A percentile compares a stretch with the other conserved stretches of the same genome.
phyloP scores from a whole-genome alignment of 768 basidiomycete genomes.

The Pisolithus albus region DNA sequence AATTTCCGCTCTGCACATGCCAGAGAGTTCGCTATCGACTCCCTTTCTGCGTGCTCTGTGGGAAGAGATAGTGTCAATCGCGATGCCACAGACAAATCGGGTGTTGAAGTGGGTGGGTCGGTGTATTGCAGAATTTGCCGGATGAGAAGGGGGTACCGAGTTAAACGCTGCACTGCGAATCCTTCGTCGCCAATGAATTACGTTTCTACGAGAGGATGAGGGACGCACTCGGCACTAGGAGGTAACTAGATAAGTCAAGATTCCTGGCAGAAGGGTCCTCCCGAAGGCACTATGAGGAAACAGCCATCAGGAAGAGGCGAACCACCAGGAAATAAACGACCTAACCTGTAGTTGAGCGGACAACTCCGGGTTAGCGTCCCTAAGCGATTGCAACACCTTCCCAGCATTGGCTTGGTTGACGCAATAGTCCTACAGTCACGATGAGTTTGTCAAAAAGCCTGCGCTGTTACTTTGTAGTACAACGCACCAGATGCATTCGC shows the following conservation, averaged over 20 bases:
- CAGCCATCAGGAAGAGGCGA: background rate
- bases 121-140: constrained; percentile 82
- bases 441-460: background rate
- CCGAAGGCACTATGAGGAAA: constrained; percentile 49
- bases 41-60: constrained; percentile 41
- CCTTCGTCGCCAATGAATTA: background rate
- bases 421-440: constrained; percentile 64
- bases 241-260: constrained; percentile 83
- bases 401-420: constrained; percentile 79
- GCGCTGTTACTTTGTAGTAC: background rate
- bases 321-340: constrained; percentile 4
- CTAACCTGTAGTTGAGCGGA: constrained; percentile 60
- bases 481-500: constrained; percentile 68
- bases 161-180: constrained; percentile 83
- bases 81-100: constrained; percentile 1
- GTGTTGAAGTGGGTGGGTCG: constrained; percentile 34
- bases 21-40: constrained; percentile 47
- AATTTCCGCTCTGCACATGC: constrained; percentile 67
- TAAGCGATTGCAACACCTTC: constrained; percentile 65
- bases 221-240: constrained; percentile 80
- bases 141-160: constrained; percentile 87
- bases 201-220: background rate
- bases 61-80: background rate
- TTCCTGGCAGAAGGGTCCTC: constrained; percentile 74
- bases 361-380: constrained; percentile 61